phyloP scores from a whole-genome alignment of 441 rosid species.

The Corymbia citriodora region DNA sequence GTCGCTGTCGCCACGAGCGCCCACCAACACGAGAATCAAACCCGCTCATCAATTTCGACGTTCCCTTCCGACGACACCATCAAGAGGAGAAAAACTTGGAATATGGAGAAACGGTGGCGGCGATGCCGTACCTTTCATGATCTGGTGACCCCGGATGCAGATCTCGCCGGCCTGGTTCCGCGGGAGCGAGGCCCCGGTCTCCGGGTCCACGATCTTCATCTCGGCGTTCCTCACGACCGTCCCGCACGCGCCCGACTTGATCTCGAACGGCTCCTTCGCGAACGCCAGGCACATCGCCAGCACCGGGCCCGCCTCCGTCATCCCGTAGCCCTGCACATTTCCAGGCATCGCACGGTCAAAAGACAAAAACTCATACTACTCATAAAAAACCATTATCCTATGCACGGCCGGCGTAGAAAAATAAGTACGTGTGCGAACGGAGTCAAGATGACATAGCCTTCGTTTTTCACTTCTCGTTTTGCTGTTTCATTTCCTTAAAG shows the following conservation, averaged over 20 bases:
- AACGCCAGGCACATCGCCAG: constrained; percentile 68
- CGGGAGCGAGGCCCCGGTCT: constrained; percentile 49
- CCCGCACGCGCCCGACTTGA: constrained; percentile 85
- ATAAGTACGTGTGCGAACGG: not conserved
- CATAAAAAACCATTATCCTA: not conserved
- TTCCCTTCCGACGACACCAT: not conserved
- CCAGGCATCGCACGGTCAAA: not conserved
- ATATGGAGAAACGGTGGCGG: not conserved
- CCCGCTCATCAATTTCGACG: not conserved
- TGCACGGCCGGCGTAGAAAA: not conserved
- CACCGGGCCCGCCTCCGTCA: constrained; percentile 90
- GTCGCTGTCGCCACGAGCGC: not conserved
- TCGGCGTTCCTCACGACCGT: constrained; percentile 82
- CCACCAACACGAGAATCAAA: not conserved
- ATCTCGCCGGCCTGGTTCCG: constrained; percentile 68
- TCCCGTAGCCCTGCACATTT: constrained; percentile 67
- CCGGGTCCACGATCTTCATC: constrained; percentile 80
- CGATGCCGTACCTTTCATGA: constrained; percentile 61
- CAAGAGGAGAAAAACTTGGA: not conserved
- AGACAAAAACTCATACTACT: not conserved
- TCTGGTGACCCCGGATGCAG: constrained; percentile 70
- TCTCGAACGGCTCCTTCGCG: constrained; percentile 62
- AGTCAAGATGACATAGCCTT: not conserved
- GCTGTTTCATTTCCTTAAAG: not conserved
- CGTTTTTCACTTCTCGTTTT: not conserved